Conservation (phyloP, 306 rosid species). For the Clitoria ternatea region DNA sequence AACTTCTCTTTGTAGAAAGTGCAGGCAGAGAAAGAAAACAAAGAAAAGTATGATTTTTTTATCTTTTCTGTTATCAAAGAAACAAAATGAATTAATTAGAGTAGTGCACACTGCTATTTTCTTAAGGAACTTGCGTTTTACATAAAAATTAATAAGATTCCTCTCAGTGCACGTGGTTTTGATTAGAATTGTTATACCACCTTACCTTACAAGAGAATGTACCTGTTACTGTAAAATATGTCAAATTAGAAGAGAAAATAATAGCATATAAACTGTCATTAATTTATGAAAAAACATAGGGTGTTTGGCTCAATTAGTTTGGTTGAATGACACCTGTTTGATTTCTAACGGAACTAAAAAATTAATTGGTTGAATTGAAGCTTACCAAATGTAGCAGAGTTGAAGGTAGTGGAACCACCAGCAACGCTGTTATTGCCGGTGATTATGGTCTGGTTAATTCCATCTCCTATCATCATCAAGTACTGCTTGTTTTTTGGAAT, state of each 20-base stretch:
- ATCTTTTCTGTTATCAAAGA: background rate
- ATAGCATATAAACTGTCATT: no score
- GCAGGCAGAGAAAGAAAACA: background rate
- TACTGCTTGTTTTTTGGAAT: constrained; percentile 40
- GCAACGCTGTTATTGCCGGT: constrained; percentile 55
- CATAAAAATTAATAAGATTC: background rate
- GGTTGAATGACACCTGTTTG: no score
- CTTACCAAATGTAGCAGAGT: constrained; percentile 67
- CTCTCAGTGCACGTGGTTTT: background rate
- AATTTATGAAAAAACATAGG: no score
- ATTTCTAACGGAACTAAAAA: no score
- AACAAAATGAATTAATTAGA: background rate
- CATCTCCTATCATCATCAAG: constrained; percentile 66
- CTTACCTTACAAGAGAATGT: background rate
- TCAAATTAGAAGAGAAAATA: background rate
- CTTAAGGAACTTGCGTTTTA: background rate
- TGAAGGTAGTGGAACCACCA: constrained; percentile 69
- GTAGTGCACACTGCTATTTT: background rate
- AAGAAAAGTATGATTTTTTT: background rate
- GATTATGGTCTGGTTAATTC: constrained; percentile 57
- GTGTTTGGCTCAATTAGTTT: no score
- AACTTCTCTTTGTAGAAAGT: background rate
- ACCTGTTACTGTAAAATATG: no score
- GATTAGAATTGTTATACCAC: background rate
- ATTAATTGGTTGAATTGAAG: background rate